Base-by-base conservation (phyloP, 108 stramenopile genomes). In the Cylindrotheca fusiformis region DNA sequence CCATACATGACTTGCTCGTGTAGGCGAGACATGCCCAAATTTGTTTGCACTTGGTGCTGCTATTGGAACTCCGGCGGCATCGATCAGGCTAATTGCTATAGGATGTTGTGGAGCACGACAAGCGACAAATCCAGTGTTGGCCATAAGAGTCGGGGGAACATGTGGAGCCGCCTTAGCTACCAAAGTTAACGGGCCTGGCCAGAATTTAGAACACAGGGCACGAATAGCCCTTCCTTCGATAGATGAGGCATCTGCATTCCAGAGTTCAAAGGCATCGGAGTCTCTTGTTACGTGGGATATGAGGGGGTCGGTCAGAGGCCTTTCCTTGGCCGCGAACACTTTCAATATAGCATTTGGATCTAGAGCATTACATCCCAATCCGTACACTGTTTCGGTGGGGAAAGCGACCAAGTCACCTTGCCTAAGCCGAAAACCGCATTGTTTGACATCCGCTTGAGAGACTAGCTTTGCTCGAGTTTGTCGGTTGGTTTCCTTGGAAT, bases 351-450 rank as follows among this genome's bases (percentile, higher is more conserved):
- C 96, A 1, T 56, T 30, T 47, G 78, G 85, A 60, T 95, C 81
- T 49, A 97, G 70, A 2, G 99, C 99, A 58, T 98, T 91, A 46
- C 96, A 97, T 5, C 99, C 99, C 55, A 99, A 81, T 2, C 99
- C 99, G 68, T 98, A 99, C 25, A 99, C 99, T 0, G 99, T 99
- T 81, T 99, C 98, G 27, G 98, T 94, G 22, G 93, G 96, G 53
- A 95, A 96, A 19, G 94, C 87, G 0, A 95, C 90, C 46, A 95
- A 55, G 19, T 77, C 58, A 26, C 92, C 92, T 24, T 67, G 24
- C 48, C 87, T 75, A 18, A 94, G 67, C 1, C 92, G 85, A 10
- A 47, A 68, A 1, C 87, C 92, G 60, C 88, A 90, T 27, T 51
- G 70, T 20, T 74, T 46, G 29, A 91, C 52, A 12, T 57, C 22